Percentiles rank a stretch among this genome's conserved stretches.
Evolutionary conservation across 2,329 filamentous ascomycete genomes (phyloP).

Genomic region (Alternaria sp.): DNA sequence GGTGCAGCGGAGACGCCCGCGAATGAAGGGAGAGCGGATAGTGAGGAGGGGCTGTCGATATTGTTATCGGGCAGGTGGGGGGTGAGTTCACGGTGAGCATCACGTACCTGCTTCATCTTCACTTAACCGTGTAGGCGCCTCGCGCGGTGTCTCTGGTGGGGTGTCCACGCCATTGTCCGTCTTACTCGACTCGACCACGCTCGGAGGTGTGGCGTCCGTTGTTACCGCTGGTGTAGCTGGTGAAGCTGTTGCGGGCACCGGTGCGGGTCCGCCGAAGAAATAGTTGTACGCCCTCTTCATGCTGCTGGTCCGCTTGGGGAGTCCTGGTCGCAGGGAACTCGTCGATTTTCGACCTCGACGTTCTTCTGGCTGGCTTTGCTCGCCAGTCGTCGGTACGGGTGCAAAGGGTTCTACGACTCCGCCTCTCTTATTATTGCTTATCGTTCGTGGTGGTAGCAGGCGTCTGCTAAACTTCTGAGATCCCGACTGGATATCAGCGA

Average conservation of each 20-base stretch:
- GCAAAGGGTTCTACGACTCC: slow-evolving; percentile 39
- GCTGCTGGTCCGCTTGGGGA: slow-evolving; percentile 50
- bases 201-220: slow-evolving; percentile 31
- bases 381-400: slow-evolving; percentile 40
- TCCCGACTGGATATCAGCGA: slow-evolving; percentile 50
- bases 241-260: slow-evolving; percentile 34
- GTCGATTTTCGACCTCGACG: slow-evolving; percentile 47
- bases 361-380: slow-evolving; percentile 38
- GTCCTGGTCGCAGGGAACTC: slow-evolving; percentile 41
- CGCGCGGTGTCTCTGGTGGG: slow-evolving; percentile 46
- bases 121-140: slow-evolving; percentile 21
- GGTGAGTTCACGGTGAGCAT: slow-evolving; percentile 10
- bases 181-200: slow-evolving; percentile 27
- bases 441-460: slow-evolving; percentile 30
- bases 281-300: slow-evolving; percentile 54
- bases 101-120: slow-evolving; percentile 31
- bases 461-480: slow-evolving; percentile 49
- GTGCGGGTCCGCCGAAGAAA: slow-evolving; percentile 46
- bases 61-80: slow-evolving; percentile 37
- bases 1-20: slow-evolving; percentile 23
- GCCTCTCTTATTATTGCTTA: slow-evolving; percentile 34
- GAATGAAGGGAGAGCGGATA: slow-evolving; percentile 30
- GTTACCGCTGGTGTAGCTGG: slow-evolving; percentile 42
- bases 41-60: slow-evolving; percentile 29
- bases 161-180: slow-evolving; percentile 44